Base-by-base conservation (phyloP, 116 monocot genomes). In the Trichopus zeylanicus region DNA sequence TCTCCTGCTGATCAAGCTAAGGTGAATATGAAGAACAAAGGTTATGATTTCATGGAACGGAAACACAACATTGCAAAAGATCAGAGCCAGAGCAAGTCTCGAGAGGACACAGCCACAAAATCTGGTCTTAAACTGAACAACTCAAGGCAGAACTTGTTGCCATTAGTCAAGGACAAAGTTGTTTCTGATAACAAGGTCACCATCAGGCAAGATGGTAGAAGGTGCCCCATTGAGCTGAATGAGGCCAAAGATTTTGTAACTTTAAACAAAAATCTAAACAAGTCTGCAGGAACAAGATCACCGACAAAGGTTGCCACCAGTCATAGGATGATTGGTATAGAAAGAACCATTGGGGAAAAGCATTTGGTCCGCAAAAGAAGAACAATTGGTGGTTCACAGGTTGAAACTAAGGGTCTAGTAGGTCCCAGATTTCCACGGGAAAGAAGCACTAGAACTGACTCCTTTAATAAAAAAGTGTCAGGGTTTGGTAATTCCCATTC, bases 361-460 rank as follows among this genome's bases (percentile, higher is more conserved):
- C 53, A 57, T 20, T 22, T 61, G 38, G 32, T 29, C 19, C 74
- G 55, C 7, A 79, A 79, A 63, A 65, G 78, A 68, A 76, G 77
- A 58, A 62, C 79, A 16, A 56, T 47, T 55, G 51, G 47, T 54
- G 26, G 29, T 26, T 29, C 47, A 13, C 57, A 65, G 38, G 20
- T 20, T 33, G 62, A 60, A 51, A 65, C 42, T 68, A 29, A 1
- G 20, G 48, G 29, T 26, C 21, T 5, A 19, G 23, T 25, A 30
- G 61, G 62, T 59, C 46, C 59, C 24, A 58, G 6, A 23, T 34
- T 47, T 42, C 24, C 51, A 15, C 74, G 66, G 57, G 64, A 53
- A 46, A 73, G 52, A 60, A 73, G 39, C 26, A 19, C 22, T 32
- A 39, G 59, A 46, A 52, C 38, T 25, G 31, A 27, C 23, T 13